A percentile compares a stretch with the other conserved stretches of the same genome.
phyloP scores from a whole-genome alignment of 148 eudicot genomes.

The Rhododendron griersonianum region DNA sequence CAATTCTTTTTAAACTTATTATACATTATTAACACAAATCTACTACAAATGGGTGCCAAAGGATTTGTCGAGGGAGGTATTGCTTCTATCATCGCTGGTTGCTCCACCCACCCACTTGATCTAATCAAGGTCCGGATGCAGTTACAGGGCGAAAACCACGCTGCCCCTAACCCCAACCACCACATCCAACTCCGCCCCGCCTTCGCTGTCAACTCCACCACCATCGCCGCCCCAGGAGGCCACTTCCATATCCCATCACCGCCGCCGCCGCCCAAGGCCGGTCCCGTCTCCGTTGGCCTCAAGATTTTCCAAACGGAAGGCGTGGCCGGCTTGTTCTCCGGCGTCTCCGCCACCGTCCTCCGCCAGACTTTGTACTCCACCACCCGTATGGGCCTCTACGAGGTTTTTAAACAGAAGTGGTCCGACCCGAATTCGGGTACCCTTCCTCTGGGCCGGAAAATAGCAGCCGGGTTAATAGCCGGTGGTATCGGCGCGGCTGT shows the following conservation, averaged over 20 bases:
- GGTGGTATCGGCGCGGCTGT: conserved; percentile 50
- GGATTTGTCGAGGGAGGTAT: conserved; percentile 58
- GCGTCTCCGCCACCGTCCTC: conserved; percentile 55
- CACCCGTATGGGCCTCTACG: conserved; percentile 57
- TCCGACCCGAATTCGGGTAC: conserved; percentile 30
- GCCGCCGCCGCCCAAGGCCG: conserved; percentile 21
- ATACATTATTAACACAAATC: not conserved
- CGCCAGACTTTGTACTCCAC: conserved; percentile 55
- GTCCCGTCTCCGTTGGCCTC: conserved; percentile 33
- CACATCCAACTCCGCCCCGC: conserved; percentile 32
- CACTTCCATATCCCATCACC: conserved; percentile 3
- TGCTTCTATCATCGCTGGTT: conserved; percentile 55
- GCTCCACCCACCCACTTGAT: conserved; percentile 56
- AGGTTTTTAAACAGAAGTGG: conserved; percentile 35
- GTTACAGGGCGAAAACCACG: conserved; percentile 43
- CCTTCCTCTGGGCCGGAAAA: conserved; percentile 27
- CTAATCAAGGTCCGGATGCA: conserved; percentile 62
- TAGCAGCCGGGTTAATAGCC: conserved; percentile 42
- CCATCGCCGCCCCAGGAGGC: not conserved
- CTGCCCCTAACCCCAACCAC: not conserved
- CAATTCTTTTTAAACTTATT: not conserved
- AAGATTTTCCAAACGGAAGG: conserved; percentile 40
- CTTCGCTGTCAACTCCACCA: conserved; percentile 22
- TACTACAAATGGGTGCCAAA: conserved; percentile 32
- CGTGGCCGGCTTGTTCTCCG: conserved; percentile 41